A percentile compares a stretch with the other conserved stretches of the same genome.
Conservation (phyloP, 352 stramenopile genomes). For the Pythium vanterpoolii region DNA sequence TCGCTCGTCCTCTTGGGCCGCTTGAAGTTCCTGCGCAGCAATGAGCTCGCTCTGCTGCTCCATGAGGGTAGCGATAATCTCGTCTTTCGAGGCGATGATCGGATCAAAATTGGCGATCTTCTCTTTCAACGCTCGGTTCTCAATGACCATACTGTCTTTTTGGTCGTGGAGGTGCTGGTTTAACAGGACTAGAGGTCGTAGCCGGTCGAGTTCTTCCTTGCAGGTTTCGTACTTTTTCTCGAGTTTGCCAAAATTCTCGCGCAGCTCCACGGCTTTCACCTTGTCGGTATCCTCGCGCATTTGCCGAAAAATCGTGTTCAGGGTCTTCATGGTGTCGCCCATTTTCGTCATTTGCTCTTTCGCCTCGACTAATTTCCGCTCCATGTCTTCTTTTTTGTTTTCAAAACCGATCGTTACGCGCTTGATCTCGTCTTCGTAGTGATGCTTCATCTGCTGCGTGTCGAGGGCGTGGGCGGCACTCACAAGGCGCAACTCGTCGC, state of each 20-base stretch:
- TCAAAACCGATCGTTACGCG: conserved; percentile 47
- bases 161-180: conserved; percentile 46
- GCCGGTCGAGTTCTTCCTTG: conserved; percentile 55
- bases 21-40: conserved; percentile 53
- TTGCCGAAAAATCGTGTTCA: conserved; percentile 92
- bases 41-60: conserved; percentile 76
- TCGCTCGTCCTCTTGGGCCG: conserved; percentile 49
- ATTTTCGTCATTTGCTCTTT: conserved; percentile 89
- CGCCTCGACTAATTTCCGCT: conserved; percentile 57
- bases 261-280: conserved; percentile 85
- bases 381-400: conserved; percentile 51
- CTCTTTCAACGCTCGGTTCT: conserved; percentile 37
- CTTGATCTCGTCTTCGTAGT: conserved; percentile 56
- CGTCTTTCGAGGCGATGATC: conserved; percentile 53
- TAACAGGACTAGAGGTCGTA: conserved; percentile 50
- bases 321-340: conserved; percentile 90
- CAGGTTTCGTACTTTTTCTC: conserved; percentile 62
- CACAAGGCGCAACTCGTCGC: conserved; percentile 29
- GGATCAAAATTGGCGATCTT: conserved; percentile 38
- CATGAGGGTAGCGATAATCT: conserved; percentile 62
- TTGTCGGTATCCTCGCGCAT: conserved; percentile 92
- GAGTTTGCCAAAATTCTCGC: conserved; percentile 71
- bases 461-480: conserved; percentile 40
- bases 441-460: conserved; percentile 34
- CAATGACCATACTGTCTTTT: conserved; percentile 29